A percentile compares a stretch with the other conserved stretches of the same genome.
These are phyloP conservation scores for Cyclotella baltica DNA, from an alignment of 108 stramenopile genomes.

Conservation along the genomic window DNA sequence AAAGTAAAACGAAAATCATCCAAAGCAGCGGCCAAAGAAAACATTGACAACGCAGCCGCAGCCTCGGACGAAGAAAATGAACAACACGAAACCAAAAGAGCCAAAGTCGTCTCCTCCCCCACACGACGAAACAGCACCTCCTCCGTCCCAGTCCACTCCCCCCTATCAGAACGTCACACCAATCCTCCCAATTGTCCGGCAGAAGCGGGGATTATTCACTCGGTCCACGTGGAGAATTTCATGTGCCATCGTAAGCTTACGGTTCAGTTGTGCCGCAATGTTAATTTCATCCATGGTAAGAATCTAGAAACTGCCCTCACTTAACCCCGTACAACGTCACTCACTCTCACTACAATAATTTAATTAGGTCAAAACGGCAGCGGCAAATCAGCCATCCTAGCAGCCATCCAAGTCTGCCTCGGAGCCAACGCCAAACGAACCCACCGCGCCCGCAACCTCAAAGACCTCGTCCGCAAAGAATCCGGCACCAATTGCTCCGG, in stretches of 20 bases:
- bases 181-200: slow-evolving; percentile 58
- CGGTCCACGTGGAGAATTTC: slow-evolving; percentile 93
- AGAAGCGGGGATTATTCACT: slow-evolving; percentile 73
- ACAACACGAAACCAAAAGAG: not conserved
- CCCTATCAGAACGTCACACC: slow-evolving; percentile 33
- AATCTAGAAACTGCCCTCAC: too few species aligned
- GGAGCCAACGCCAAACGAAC: slow-evolving; percentile 91
- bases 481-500: slow-evolving; percentile 54
- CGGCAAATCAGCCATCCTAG: slow-evolving; percentile 95
- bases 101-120: slow-evolving; percentile 5
- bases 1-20: not conserved
- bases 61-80: not conserved
- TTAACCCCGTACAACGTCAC: too few species aligned
- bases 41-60: slow-evolving; percentile 21
- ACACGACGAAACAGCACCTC: not conserved
- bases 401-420: slow-evolving; percentile 96
- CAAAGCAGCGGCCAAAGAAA: slow-evolving; percentile 13
- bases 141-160: slow-evolving; percentile 7
- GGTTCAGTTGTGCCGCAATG: slow-evolving; percentile 78
- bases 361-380: slow-evolving; percentile 92
- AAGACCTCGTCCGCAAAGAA: slow-evolving; percentile 90
- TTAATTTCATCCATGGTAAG: slow-evolving; percentile 98
- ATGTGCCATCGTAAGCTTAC: slow-evolving; percentile 92
- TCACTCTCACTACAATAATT: too few species aligned
- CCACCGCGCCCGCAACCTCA: slow-evolving; percentile 85